phyloP scores from a whole-genome alignment of 2,329 filamentous ascomycete species.

The Botryotinia globosa region DNA sequence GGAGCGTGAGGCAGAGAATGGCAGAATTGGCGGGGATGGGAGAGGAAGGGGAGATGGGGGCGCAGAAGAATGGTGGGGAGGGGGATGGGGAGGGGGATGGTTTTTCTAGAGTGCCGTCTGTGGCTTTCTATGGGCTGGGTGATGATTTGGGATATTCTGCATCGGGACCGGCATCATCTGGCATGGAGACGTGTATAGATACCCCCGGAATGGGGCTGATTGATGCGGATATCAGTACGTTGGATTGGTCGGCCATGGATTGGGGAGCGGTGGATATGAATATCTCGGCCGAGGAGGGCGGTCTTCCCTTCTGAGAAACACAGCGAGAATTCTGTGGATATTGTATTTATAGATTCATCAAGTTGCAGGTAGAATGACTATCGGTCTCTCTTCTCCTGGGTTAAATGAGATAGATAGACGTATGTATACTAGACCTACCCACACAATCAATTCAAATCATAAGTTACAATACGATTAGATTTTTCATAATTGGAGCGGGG shows the following conservation, averaged over 20 bases:
- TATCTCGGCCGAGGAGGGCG: neutral
- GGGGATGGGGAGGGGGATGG: slow-evolving; percentile 8
- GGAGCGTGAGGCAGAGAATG: slow-evolving; percentile 26
- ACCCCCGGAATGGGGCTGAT: slow-evolving; percentile 25
- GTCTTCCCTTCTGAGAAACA: neutral
- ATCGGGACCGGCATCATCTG: neutral
- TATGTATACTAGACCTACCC: neutral
- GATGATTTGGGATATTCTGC: slow-evolving; percentile 19
- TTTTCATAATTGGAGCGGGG: too few relatives aligned
- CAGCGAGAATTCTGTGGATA: neutral
- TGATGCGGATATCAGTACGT: slow-evolving; percentile 31
- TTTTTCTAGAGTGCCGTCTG: slow-evolving; percentile 23
- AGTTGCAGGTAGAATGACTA: neutral
- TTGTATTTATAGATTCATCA: neutral
- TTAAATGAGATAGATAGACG: neutral
- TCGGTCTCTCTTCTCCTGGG: neutral
- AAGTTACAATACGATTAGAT: too few relatives aligned
- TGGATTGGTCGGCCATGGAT: slow-evolving; percentile 36
- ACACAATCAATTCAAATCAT: neutral
- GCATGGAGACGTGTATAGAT: slow-evolving; percentile 19
- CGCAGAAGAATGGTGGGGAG: neutral
- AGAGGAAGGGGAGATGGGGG: neutral
- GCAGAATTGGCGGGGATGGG: slow-evolving; percentile 13
- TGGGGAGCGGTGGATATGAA: slow-evolving; percentile 27
- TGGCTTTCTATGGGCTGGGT: slow-evolving; percentile 23